phyloP scores from a whole-genome alignment of 2,329 filamentous ascomycete species.

The Trematosphaeria pertusa region DNA sequence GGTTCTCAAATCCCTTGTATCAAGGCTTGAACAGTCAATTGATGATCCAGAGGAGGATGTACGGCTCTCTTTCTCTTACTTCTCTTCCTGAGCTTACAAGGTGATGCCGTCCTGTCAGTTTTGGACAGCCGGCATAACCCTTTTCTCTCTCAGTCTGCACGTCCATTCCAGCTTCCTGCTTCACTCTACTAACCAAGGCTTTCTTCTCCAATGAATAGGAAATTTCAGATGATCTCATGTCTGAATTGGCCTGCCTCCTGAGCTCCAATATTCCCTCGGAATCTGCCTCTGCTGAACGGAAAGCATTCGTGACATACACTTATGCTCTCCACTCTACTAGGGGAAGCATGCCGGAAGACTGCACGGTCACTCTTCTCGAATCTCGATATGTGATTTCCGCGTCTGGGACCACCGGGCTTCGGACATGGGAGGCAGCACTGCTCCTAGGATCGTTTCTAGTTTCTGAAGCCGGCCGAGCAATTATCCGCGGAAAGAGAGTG shows the following conservation, averaged over 20 bases:
- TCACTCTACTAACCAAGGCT: constrained; percentile 29
- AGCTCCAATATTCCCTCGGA: constrained; percentile 69
- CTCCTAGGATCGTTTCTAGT: constrained; percentile 74
- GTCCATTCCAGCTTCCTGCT: not conserved
- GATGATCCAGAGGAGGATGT: constrained; percentile 87
- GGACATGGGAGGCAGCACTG: constrained; percentile 82
- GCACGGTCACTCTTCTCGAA: constrained; percentile 70
- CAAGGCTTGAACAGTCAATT: constrained; percentile 75
- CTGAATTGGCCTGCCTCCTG: constrained; percentile 70
- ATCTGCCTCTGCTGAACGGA: constrained; percentile 70
- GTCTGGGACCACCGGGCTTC: constrained; percentile 74
- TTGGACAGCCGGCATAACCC: too few species aligned
- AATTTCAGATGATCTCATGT: constrained; percentile 82
- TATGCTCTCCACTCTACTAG: constrained; percentile 36
- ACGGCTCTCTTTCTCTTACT: constrained; percentile 55
- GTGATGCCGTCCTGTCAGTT: too few species aligned
- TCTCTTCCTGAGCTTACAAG: not conserved
- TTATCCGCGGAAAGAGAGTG: constrained; percentile 63
- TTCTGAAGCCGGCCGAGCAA: constrained; percentile 49
- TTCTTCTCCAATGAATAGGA: constrained; percentile 63
- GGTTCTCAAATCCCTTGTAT: constrained; percentile 75
- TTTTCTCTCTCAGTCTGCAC: too few species aligned
- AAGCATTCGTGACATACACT: constrained; percentile 76
- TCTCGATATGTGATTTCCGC: constrained; percentile 72
- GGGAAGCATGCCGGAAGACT: constrained; percentile 25